Base-by-base conservation (phyloP, 805 yeast species). In the Spathaspora hagerdaliae region DNA sequence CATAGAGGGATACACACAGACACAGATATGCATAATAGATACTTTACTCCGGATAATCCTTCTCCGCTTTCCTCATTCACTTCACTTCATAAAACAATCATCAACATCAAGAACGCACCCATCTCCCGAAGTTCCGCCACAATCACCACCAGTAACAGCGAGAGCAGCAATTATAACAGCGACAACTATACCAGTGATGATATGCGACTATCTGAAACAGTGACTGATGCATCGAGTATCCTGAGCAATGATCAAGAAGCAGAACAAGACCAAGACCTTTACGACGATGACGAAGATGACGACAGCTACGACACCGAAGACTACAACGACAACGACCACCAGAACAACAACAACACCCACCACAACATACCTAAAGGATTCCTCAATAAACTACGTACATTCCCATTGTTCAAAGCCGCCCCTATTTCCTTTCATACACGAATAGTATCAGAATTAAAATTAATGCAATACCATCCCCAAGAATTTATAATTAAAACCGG, bases 401-500 rank as follows among this genome's bases (percentile, higher is more conserved):
- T 85, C 59, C 79, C 89, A 0, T 69, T 85, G 29, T 84, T 85
- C 67, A 73, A 71, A 47, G 73, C 74, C 42, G 92, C 92, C 0
- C 90, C 92, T 8, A 74, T 71, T 31, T 65, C 82, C 6, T 85
- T 85, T 58, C 81, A 81, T 51, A 64, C 73, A 32, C 81, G 80
- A 34, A 72, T 86, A 5, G 81, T 83, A 0, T 69, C 80, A 31
- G 75, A 79, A 44, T 65, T 85, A 19, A 74, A 76, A 40, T 70
- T 84, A 7, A 75, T 82, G 48, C 85, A 80, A 46, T 79, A 73
- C 49, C 81, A 78, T 48, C 83, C 91, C 0, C 87, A 83, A 53
- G 85, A 82, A 49, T 82, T 78, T 57, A 81, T 85, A 33, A 81
- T 85, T 38, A 80, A 79, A 47, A 79, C 74, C 51, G 91, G 92